A percentile compares a stretch with the other conserved stretches of the same genome.
These are phyloP conservation scores for Arthrobotrys megalospora DNA, from an alignment of 2,329 filamentous ascomycete genomes.

Conservation along the genomic window DNA sequence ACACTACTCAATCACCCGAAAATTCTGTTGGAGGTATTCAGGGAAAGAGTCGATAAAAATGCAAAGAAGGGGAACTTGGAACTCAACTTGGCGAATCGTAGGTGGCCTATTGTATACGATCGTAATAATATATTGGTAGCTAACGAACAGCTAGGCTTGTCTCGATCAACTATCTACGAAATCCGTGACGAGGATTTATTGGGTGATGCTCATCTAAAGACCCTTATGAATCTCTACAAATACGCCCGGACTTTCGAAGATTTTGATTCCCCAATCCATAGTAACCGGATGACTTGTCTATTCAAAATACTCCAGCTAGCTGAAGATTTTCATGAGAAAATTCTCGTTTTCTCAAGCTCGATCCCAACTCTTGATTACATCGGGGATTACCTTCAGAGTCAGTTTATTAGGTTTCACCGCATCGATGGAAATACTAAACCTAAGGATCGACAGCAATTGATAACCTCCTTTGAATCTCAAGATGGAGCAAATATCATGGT, in stretches of 20 bases:
- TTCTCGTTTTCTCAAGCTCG: conserved; percentile 83
- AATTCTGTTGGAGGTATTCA: conserved; percentile 35
- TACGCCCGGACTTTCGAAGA: not conserved
- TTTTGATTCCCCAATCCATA: conserved; percentile 29
- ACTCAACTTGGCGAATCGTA: conserved; percentile 17
- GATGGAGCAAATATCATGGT: conserved; percentile 75
- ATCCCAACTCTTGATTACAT: conserved; percentile 70
- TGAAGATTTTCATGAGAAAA: conserved; percentile 69
- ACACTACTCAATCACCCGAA: conserved; percentile 37
- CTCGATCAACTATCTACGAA: not conserved
- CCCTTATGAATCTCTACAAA: conserved; percentile 8
- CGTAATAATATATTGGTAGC: not conserved
- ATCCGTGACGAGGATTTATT: conserved; percentile 34
- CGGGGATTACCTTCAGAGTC: not conserved
- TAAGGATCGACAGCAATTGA: conserved; percentile 73
- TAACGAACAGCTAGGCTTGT: conserved; percentile 1
- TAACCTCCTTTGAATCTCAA: conserved; percentile 78
- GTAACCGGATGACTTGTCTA: conserved; percentile 35
- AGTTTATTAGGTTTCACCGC: conserved; percentile 69
- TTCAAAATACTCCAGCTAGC: conserved; percentile 21
- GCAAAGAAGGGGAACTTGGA: conserved; percentile 10
- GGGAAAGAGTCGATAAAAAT: conserved; percentile 21
- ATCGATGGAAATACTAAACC: conserved; percentile 79
- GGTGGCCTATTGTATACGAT: not conserved
- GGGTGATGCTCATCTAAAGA: conserved; percentile 28